Base-by-base conservation (phyloP, 106 monocot species). In the Posidonia australis region DNA sequence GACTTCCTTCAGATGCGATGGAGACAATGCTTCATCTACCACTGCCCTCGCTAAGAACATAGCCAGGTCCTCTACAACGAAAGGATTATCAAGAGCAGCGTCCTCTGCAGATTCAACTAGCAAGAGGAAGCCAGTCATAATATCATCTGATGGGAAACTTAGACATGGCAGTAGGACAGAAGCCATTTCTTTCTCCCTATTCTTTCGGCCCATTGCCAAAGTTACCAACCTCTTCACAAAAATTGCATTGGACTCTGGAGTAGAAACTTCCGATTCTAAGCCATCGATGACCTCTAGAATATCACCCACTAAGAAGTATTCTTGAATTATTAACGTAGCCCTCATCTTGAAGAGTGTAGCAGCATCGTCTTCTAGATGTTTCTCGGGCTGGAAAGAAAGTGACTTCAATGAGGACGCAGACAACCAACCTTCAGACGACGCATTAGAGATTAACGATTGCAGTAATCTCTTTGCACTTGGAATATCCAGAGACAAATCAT, bases 31-130 rank as follows among this genome's bases (percentile, higher is more conserved):
- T 67, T 91, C 90, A 61, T 91, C 90, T 10, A 86, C 78, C 64
- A 91, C 83, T 0, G 90, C 80, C 64, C 90, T 80, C 18, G 90
- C 90, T 13, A 91, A 26, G 46, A 89, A 89, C 82, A 82, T 80
- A 0, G 79, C 79, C 25, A 89, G 48, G 54, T 78, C 81, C 32
- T 89, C 84, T 1, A 79, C 72, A 5, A 74, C 66, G 21, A 71
- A 67, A 3, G 84, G 84, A 49, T 69, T 79, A 48, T 89, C 89
- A 28, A 89, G 67, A 27, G 84, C 79, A 5, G 75, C 70, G 44
- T 89, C 89, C 44, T 89, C 89, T 13, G 82, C 80, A 5, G 75
- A 69, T 23, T 82, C 84, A 0, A 89, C 28, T 32, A 89, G 66
- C 44, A 80, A 18, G 13, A 69, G 17, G 59, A 89, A 89, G 21